phyloP scores from a whole-genome alignment of 768 basidiomycete species.

The Tulasnella sp. region DNA sequence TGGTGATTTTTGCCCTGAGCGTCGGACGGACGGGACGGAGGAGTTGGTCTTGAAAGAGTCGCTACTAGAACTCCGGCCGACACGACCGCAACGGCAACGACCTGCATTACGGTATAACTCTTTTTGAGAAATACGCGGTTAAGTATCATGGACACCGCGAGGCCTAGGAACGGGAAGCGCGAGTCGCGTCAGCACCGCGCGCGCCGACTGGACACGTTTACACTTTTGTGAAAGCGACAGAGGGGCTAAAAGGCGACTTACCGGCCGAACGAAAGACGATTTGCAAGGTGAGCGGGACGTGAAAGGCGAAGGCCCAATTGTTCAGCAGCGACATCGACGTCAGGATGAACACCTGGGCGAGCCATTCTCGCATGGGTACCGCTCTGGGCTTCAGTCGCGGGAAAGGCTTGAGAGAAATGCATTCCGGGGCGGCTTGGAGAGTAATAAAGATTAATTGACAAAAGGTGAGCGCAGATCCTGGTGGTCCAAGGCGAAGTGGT shows the following conservation, averaged over 20 bases:
- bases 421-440: constrained; percentile 50
- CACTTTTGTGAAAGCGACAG: neutral
- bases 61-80: constrained; percentile 60
- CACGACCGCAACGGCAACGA: constrained; percentile 57
- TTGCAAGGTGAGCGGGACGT: constrained; percentile 64
- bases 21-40: constrained; percentile 8
- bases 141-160: constrained; percentile 67
- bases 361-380: constrained; percentile 60
- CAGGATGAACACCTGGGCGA: constrained; percentile 56
- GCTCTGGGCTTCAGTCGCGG: constrained; percentile 52
- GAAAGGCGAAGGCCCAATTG: constrained; percentile 69
- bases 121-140: constrained; percentile 49
- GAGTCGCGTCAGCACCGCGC: constrained; percentile 13
- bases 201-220: neutral
- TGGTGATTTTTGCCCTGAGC: constrained; percentile 24
- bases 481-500: neutral
- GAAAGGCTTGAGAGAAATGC: constrained; percentile 34
- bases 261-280: constrained; percentile 83
- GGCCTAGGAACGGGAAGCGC: constrained; percentile 32
- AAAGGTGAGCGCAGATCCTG: constrained; percentile 75
- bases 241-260: constrained; percentile 23
- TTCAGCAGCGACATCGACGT: constrained; percentile 60
- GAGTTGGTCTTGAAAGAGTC: constrained; percentile 47
- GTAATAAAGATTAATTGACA: constrained; percentile 75
- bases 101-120: constrained; percentile 47